Evolutionary conservation across 2,329 filamentous ascomycete species (phyloP).

Genomic region (Fusarium sp.): DNA sequence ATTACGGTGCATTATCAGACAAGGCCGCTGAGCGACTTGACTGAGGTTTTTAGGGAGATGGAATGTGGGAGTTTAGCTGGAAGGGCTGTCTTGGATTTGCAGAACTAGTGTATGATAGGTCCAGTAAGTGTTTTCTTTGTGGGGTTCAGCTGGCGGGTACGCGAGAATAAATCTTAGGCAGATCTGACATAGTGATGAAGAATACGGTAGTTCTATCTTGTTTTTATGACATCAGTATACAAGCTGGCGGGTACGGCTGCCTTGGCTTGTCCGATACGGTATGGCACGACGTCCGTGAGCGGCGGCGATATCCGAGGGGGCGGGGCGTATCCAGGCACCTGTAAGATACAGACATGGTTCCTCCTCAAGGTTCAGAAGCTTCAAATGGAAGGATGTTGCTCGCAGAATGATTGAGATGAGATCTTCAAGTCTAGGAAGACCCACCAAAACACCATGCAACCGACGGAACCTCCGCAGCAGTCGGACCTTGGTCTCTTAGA

Average conservation of each 20-base stretch:
- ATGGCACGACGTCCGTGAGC: neutral
- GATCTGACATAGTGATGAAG: neutral
- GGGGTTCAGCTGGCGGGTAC: neutral
- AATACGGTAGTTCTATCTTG: neutral
- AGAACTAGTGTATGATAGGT: neutral
- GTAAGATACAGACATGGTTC: neutral
- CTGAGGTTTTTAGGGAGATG: neutral
- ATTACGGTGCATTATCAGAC: neutral
- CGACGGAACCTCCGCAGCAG: neutral
- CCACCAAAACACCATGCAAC: neutral
- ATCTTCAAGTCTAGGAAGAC: neutral
- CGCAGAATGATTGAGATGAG: rapidly evolving
- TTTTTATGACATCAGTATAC: neutral
- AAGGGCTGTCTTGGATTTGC: neutral
- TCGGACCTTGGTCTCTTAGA: neutral
- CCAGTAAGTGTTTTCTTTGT: neutral
- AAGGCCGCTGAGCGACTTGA: neutral
- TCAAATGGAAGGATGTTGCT: neutral
- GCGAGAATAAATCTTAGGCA: neutral
- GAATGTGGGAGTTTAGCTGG: neutral
- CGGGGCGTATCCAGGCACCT: neutral
- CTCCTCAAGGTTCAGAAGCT: neutral
- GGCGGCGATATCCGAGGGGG: neutral
- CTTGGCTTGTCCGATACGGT: neutral
- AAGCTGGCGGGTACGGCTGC: neutral